These are phyloP conservation scores for Phytophthora constricta DNA, from an alignment of 352 stramenopile genomes.

Conservation along the genomic window DNA sequence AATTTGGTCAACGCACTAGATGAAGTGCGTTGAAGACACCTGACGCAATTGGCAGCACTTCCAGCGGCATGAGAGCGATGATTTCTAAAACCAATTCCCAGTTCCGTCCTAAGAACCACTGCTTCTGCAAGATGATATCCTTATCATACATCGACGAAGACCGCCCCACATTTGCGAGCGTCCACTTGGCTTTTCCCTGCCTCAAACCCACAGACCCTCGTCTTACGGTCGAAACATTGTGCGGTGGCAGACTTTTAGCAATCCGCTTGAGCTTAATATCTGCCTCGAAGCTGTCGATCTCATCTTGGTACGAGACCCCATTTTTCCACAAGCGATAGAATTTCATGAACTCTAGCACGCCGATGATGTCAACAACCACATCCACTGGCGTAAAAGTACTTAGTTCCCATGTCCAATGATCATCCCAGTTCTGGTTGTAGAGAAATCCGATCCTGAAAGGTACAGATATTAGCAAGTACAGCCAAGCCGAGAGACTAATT, in stretches of 20 bases:
- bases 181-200: constrained; percentile 42
- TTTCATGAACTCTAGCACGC: constrained; percentile 43
- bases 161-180: constrained; percentile 41
- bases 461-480: constrained; percentile 59
- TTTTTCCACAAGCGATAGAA: constrained; percentile 53
- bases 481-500: constrained; percentile 27
- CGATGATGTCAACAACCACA: constrained; percentile 49
- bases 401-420: constrained; percentile 47
- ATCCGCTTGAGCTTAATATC: constrained; percentile 57
- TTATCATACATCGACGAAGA: constrained; percentile 17
- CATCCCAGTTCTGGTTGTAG: constrained; percentile 41
- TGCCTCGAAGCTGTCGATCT: constrained; percentile 56
- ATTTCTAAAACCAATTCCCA: constrained; percentile 51
- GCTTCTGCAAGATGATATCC: neutral
- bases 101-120: constrained; percentile 17
- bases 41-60: constrained; percentile 43
- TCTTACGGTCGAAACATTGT: constrained; percentile 21
- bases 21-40: constrained; percentile 54
- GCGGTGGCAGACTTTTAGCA: constrained; percentile 29
- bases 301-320: constrained; percentile 49
- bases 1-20: constrained; percentile 62
- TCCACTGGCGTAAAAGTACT: constrained; percentile 48
- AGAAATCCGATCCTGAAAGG: constrained; percentile 67
- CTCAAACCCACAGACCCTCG: constrained; percentile 2
- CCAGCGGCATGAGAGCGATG: constrained; percentile 53